Base-by-base conservation (phyloP, 805 yeast species). In the Suhomyces sp. region DNA sequence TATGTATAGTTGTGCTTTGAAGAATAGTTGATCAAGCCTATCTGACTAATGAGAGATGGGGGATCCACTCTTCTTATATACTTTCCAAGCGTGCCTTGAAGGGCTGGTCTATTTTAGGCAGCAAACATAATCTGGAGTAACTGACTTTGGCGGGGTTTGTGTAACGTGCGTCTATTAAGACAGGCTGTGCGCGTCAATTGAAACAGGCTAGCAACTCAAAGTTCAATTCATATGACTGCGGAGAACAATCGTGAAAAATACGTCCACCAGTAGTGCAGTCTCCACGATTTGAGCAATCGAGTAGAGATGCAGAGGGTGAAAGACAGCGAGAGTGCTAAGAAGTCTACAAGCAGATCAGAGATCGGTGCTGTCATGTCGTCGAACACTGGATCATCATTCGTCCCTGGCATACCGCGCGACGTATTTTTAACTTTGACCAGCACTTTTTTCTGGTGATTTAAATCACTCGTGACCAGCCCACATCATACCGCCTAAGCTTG, bases 81-180 rank as follows among this genome's bases (percentile, higher is more conserved):
- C 41, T 37, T 37, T 37, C 9, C 41, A 8, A 17, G 20, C 20
- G 22, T 37, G 41, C 41, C 22, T 17, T 19, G 22, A 13, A 19
- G n/a, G 41, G 41, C 41, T 37, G 41, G 41, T 37, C 41, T 37
- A 37, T 37, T 37, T 37, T 37, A 37, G 41, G 41, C 41, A 37
- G 41, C 20, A 37, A 31, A 31, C 13, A 31, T 31, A 17, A 31
- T 31, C 35, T 31, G 17, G 17, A 31, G 41, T 8, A 17, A 19
- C 15, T 17, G 41, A 19, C 41, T 17, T 21, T 37, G 41, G 41
- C 41, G 22, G 41, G 9, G 41, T 37, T 37, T 37, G 41, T 37
- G 41, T 37, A 37, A 37, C 3, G 22, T 37, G 41, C 41, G 41
- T 37, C 41, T n/a, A 19, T 10, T 10, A n/a, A 37, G 22, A 37